Evolutionary conservation across 1,139 yeast genomes (phyloP), one percentile per base, ranked within the genome.

Genomic region (Pichia sp.): DNA sequence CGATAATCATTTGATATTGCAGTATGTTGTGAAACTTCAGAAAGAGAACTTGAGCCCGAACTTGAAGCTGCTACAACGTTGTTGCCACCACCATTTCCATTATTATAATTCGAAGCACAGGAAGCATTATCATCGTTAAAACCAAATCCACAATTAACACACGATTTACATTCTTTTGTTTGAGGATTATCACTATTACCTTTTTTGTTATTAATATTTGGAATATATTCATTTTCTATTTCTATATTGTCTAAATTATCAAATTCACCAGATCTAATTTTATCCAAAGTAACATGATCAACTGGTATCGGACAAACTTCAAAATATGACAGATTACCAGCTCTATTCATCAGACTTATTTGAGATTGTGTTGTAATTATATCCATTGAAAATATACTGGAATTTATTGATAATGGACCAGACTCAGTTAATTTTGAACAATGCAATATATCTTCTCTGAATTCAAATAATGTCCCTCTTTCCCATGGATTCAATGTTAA

Each of bases 401-500:
- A 63, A 46, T 64, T 54, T n/a, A 63, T 49, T 11, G 73, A 62
- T 41, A 73, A 59, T 13, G 77, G 75, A 22, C 77, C 76, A 25
- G 62, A 53, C 22, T 59, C 63, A 3, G 75, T 65, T 42, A 74
- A 64, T 45, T 69, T 66, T n/a, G 63, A 58, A 56, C 81, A 73
- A 31, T 61, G 62, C 6, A 73, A 60, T 18, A 79, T 65, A 55
- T 72, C 74, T 14, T 66, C 63, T 55, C 73, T 67, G 55, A 88
- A 74, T 34, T 74, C 72, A 28, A 71, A 64, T 49, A 87, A 69
- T 5, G 77, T 62, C 5, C 83, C 78, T 62, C 96, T 77, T 45
- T 78, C 77, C 61, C 73, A 74, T 16, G 96, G 95, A 62, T 84
- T 80, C 50, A 83, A 68, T 55, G 71, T 73, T 60, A 89, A 77